Evolutionary conservation across 805 yeast species (phyloP).

Genomic region (Cyberlindnera meyerae): DNA sequence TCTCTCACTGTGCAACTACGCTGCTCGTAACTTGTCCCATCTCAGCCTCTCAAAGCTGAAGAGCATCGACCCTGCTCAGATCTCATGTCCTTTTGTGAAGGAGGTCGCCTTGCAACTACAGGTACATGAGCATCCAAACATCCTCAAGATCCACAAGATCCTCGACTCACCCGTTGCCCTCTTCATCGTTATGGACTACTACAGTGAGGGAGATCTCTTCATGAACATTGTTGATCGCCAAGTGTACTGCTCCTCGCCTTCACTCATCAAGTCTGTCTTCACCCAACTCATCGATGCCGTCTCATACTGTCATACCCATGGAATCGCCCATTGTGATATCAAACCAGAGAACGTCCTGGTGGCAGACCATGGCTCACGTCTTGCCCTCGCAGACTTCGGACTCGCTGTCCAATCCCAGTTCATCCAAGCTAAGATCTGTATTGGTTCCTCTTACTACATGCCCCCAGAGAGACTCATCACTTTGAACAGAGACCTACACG

Average conservation of each 20-base stretch:
- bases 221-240: conserved; percentile 74
- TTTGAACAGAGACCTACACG: conserved; percentile 25
- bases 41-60: conserved; percentile 21
- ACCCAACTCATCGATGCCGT: conserved; percentile 79
- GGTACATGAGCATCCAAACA: conserved; percentile 75
- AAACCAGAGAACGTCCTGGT: conserved; percentile 93
- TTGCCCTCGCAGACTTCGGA: conserved; percentile 84
- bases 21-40: conserved; percentile 10
- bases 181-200: conserved; percentile 82
- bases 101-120: conserved; percentile 71
- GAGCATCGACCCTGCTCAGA: conserved; percentile 11
- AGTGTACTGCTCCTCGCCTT: conserved; percentile 44
- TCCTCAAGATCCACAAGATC: conserved; percentile 71
- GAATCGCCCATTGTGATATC: conserved; percentile 89
- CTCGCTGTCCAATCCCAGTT: conserved; percentile 59
- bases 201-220: conserved; percentile 81
- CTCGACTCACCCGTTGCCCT: conserved; percentile 52
- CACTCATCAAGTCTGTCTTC: conserved; percentile 51
- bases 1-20: not conserved
- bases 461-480: conserved; percentile 74
- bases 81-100: conserved; percentile 36
- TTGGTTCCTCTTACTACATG: conserved; percentile 90
- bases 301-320: conserved; percentile 72
- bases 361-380: conserved; percentile 46
- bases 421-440: conserved; percentile 66